A percentile compares a stretch with the other conserved stretches of the same genome.
Conservation (phyloP, 2,329 filamentous ascomycete genomes). For the Penicillium brevicompactum region DNA sequence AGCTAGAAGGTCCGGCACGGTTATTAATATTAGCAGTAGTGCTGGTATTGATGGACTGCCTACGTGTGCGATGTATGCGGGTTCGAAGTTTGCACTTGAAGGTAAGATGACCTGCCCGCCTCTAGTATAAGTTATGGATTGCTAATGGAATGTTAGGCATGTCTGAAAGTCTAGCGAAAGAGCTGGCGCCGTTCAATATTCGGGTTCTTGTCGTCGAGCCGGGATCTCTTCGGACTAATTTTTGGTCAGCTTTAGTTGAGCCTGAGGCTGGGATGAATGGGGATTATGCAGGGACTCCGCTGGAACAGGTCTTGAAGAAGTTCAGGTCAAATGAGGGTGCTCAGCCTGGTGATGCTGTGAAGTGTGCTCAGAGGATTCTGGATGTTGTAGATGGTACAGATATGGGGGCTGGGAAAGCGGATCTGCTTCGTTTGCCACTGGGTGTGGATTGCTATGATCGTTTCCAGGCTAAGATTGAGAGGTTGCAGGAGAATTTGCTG, state of each 20-base stretch:
- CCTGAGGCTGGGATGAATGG: constrained; percentile 22
- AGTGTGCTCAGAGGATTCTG: constrained; percentile 27
- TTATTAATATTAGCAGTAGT: constrained; percentile 30
- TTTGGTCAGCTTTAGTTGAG: constrained; percentile 10
- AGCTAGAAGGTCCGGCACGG: constrained; percentile 19
- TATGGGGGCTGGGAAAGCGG: constrained; percentile 25
- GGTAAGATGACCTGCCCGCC: constrained; percentile 12
- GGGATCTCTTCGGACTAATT: not conserved
- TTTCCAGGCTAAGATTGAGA: constrained; percentile 20
- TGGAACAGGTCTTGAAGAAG: constrained; percentile 9
- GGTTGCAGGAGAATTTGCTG: constrained; percentile 17
- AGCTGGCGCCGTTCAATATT: constrained; percentile 1
- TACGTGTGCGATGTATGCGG: constrained; percentile 30
- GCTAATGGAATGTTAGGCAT: not conserved
- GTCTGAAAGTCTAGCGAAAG: not conserved
- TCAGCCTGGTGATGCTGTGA: constrained; percentile 29
- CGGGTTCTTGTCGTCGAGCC: not conserved
- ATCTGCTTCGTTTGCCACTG: constrained; percentile 28
- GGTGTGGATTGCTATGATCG: constrained; percentile 28
- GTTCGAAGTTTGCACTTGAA: constrained; percentile 31
- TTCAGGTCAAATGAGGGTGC: constrained; percentile 19
- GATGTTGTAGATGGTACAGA: constrained; percentile 29
- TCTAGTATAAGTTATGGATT: not conserved
- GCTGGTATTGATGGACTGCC: constrained; percentile 23
- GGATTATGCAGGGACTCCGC: constrained; percentile 21